A percentile compares a stretch with the other conserved stretches of the same genome.
These are phyloP conservation scores for Cordyceps militaris DNA, from an alignment of 2,329 filamentous ascomycete species.

Conservation along the genomic window DNA sequence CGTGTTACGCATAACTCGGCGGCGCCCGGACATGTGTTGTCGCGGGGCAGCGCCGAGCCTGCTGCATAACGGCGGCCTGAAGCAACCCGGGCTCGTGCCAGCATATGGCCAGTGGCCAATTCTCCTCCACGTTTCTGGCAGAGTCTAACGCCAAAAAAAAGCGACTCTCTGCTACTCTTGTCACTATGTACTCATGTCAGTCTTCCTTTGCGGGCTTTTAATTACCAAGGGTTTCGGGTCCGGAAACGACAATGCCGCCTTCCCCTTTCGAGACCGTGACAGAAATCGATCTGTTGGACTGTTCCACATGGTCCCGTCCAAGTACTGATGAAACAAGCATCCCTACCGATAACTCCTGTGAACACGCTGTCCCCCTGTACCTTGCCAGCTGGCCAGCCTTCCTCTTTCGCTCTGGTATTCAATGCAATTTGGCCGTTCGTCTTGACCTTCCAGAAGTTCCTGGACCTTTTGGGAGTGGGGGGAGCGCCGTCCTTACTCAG, in stretches of 20 bases:
- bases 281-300: not conserved
- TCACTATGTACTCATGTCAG: too few species aligned
- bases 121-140: not conserved
- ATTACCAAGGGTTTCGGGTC: too few species aligned
- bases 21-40: not conserved
- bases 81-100: not conserved
- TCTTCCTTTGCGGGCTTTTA: too few species aligned
- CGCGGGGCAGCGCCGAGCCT: not conserved
- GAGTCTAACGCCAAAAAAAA: not conserved
- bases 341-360: not conserved
- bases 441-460: not conserved
- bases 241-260: too few species aligned
- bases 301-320: not conserved
- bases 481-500: too few species aligned
- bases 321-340: not conserved
- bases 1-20: not conserved
- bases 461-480: not conserved
- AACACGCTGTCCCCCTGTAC: not conserved
- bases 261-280: too few species aligned
- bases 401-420: not conserved
- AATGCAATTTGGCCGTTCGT: not conserved
- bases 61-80: not conserved
- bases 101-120: not conserved
- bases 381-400: not conserved
- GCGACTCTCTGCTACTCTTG: too few species aligned